Percentiles rank a stretch among this genome's conserved stretches.
Evolutionary conservation across 2,329 filamentous ascomycete genomes (phyloP).

Genomic region (Talaromyces sp.): DNA sequence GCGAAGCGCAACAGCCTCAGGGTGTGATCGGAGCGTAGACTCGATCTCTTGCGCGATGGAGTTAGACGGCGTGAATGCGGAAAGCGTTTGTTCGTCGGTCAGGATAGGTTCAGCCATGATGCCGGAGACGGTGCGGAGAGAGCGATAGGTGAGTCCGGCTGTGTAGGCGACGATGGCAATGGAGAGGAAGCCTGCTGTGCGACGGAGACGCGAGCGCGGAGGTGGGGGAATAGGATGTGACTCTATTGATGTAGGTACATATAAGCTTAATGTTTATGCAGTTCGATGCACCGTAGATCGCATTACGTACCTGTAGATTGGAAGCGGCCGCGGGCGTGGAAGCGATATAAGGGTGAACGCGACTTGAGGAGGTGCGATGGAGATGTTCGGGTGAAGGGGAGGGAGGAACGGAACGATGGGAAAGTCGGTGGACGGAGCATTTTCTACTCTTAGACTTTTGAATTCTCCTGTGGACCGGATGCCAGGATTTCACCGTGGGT

Average conservation of each 20-base stretch:
- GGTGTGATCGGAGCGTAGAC: slow-evolving; percentile 72
- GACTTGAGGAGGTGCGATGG: slow-evolving; percentile 9
- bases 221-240: slow-evolving; percentile 15
- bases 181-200: slow-evolving; percentile 39
- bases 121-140: slow-evolving; percentile 26
- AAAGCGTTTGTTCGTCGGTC: slow-evolving; percentile 73
- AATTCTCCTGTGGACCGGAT: neutral
- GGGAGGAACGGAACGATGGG: slow-evolving; percentile 1
- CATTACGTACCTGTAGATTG: neutral
- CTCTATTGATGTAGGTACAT: too few species aligned
- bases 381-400: slow-evolving; percentile 26
- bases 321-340: neutral
- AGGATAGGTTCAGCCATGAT: slow-evolving; percentile 48
- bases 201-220: slow-evolving; percentile 35
- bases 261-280: too few species aligned
- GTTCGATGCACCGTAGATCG: neutral
- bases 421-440: slow-evolving; percentile 15
- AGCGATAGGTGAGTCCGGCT: slow-evolving; percentile 33
- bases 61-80: slow-evolving; percentile 63
- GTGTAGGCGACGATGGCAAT: slow-evolving; percentile 40
- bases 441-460: neutral
- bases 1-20: slow-evolving; percentile 71
- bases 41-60: slow-evolving; percentile 64
- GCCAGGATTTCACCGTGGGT: neutral
- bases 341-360: neutral